Conservation (phyloP, 148 eudicot genomes). For the Nepenthes gracilis region DNA sequence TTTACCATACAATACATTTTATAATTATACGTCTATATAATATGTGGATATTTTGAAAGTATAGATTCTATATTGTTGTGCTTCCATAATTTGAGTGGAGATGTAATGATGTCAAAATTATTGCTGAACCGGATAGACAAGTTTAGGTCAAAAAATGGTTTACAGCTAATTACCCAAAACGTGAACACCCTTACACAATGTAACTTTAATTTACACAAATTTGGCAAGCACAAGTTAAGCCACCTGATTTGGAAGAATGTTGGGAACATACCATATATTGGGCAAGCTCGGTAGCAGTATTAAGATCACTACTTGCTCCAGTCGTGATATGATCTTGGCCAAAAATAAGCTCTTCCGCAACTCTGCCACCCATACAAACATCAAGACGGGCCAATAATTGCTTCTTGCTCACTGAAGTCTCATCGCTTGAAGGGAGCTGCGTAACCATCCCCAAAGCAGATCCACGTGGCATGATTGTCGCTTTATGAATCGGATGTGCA, state of each 20-base stretch:
- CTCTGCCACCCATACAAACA: conserved; percentile 99
- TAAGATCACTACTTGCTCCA: conserved; percentile 93
- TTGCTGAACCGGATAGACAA: too few species aligned
- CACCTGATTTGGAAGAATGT: not conserved
- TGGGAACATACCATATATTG: conserved; percentile 65
- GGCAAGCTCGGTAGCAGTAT: conserved; percentile 87
- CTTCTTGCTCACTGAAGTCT: conserved; percentile 81
- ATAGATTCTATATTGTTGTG: too few species aligned
- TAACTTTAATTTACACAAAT: not conserved
- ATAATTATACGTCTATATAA: too few species aligned
- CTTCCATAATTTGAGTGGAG: too few species aligned
- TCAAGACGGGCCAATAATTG: conserved; percentile 96
- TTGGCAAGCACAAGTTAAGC: not conserved
- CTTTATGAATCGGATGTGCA: conserved; percentile 97
- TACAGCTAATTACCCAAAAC: too few species aligned
- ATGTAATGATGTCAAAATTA: too few species aligned
- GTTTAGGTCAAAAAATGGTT: too few species aligned
- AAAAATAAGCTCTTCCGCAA: conserved; percentile 95
- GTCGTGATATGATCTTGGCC: conserved; percentile 87
- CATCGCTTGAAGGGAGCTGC: conserved; percentile 87
- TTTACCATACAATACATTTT: too few species aligned
- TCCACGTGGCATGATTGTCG: conserved; percentile 95
- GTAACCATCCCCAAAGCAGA: conserved; percentile 98
- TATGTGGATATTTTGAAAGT: too few species aligned
- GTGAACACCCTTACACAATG: too few species aligned